phyloP scores from a whole-genome alignment of 257 asterid genomes.

The Fraxinus cuspidata region DNA sequence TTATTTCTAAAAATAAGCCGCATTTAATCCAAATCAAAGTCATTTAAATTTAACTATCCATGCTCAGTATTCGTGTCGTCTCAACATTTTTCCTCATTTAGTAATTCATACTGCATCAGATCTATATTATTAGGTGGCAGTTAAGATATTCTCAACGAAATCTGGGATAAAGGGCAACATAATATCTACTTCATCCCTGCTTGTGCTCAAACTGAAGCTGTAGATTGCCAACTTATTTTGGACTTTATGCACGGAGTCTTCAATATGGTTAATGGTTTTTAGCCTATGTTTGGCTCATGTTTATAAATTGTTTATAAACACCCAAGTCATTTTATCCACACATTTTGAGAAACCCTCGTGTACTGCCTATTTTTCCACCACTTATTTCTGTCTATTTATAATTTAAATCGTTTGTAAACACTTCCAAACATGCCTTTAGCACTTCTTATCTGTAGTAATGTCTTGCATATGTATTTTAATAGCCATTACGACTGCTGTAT shows the following conservation, averaged over 20 bases:
- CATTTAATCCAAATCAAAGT: too few relatives aligned
- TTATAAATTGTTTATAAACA: too few relatives aligned
- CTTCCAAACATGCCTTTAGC: too few relatives aligned
- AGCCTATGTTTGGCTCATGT: not conserved
- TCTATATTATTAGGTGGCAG: not conserved
- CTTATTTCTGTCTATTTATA: too few relatives aligned
- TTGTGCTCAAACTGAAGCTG: not conserved
- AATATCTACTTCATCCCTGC: not conserved
- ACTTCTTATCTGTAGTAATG: not conserved
- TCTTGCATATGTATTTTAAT: not conserved
- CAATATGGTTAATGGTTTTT: not conserved
- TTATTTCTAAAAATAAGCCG: too few relatives aligned
- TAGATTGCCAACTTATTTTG: not conserved
- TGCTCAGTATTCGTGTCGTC: not conserved
- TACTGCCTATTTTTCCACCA: too few relatives aligned
- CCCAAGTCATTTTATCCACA: too few relatives aligned
- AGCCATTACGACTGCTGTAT: not conserved
- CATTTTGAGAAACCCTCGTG: too few relatives aligned
- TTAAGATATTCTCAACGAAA: not conserved
- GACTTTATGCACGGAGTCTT: not conserved
- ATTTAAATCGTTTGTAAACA: too few relatives aligned
- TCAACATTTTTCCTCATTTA: not conserved
- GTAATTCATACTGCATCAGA: not conserved
- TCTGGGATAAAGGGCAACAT: slow-evolving; percentile 1
- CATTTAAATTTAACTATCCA: not conserved